Conservation (phyloP, 345 rosid species). For the Populus nigra region DNA sequence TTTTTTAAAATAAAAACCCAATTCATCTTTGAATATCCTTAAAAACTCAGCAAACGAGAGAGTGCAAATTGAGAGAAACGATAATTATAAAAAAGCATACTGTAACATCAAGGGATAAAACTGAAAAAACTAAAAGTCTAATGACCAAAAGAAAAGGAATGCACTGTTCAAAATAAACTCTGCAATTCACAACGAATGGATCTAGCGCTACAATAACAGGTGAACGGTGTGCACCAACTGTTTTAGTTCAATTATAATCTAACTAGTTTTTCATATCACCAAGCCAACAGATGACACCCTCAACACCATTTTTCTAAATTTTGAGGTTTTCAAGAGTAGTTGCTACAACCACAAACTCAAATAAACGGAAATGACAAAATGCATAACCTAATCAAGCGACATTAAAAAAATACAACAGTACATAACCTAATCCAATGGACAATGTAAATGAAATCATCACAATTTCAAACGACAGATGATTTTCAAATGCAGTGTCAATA, state of each 20-base stretch:
- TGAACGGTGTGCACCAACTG: not conserved
- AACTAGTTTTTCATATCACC: not conserved
- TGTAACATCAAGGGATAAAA: not conserved
- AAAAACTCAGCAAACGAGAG: too few species aligned
- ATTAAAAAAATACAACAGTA: not conserved
- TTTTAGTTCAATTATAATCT: too few species aligned
- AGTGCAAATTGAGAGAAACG: not conserved
- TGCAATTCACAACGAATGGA: not conserved
- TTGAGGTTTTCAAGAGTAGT: not conserved
- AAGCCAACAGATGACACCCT: not conserved
- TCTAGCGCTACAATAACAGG: not conserved
- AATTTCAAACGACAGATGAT: not conserved
- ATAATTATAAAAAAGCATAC: too few species aligned
- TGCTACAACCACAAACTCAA: not conserved
- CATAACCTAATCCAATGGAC: not conserved
- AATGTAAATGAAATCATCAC: not conserved
- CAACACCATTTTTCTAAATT: not conserved
- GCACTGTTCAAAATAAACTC: not conserved
- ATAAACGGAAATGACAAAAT: not conserved
- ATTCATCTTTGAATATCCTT: not conserved
- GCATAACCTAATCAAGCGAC: not conserved
- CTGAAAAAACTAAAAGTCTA: not conserved
- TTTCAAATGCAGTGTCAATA: not conserved
- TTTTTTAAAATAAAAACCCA: too few species aligned
- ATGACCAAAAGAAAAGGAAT: not conserved